A percentile compares a stretch with the other conserved stretches of the same genome.
Evolutionary conservation across 371 early-diverging fungal species (phyloP).

Genomic region (Batrachochytrium dendrobatidis): DNA sequence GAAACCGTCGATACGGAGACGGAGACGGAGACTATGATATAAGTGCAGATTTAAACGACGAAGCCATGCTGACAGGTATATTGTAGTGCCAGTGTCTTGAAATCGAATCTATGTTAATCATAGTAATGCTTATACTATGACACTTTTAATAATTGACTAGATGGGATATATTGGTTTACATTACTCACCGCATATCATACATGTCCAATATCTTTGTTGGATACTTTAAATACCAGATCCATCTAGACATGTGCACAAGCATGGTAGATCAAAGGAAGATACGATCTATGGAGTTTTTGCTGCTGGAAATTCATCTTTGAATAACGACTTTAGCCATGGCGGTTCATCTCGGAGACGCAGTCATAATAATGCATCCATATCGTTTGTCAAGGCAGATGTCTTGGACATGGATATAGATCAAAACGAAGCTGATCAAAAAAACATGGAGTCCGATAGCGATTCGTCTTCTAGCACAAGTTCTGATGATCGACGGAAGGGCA

Average conservation of each 20-base stretch:
- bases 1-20: too few species aligned
- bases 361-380: not conserved
- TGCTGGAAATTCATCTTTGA: not conserved
- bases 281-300: slow-evolving; percentile 8
- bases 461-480: not conserved
- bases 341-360: not conserved
- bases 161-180: too few species aligned
- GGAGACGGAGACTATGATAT: too few species aligned
- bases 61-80: too few species aligned
- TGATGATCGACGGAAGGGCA: not conserved
- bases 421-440: not conserved
- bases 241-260: not conserved
- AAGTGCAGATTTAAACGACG: too few species aligned
- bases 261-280: slow-evolving; percentile 3
- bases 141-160: too few species aligned
- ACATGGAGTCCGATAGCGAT: not conserved
- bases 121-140: too few species aligned
- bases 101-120: too few species aligned
- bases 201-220: too few species aligned
- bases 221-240: not conserved
- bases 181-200: too few species aligned
- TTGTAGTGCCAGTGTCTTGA: too few species aligned
- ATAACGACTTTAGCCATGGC: not conserved
- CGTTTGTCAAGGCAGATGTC: not conserved
- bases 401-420: not conserved